Evolutionary conservation across 73 alveolate genomes (phyloP), one percentile per base, ranked within the genome.

Genomic region (Breviolum minutum): DNA sequence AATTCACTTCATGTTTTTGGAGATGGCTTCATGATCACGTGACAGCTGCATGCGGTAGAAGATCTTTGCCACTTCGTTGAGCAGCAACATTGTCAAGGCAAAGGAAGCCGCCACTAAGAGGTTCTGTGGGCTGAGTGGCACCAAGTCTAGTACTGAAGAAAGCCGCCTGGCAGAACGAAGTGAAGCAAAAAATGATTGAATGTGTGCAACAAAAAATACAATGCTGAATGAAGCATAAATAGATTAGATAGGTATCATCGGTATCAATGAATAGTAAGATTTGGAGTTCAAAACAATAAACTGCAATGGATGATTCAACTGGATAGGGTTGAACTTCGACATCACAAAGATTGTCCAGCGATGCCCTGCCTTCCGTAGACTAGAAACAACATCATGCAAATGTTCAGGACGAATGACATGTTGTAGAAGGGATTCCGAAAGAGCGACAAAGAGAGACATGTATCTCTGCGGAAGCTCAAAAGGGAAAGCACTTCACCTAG

Each of bases 381-480:
- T 10, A 71, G 40, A 19, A 22, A 4, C n/a, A 80, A 54, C 88
- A 90, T 70, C 87, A 60, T 54, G 63, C 80, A 60, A 20, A 90
- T 26, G 74, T 90, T 90, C 73, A 80, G 20, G 61, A 90, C 26
- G 20, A 90, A 60, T 27, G 96, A 29, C 64, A 69, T 26, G 96
- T 90, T 90, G 87, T 48, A 90, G 60, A 61, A 69, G 30, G 87
- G 77, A 90, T 90, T 90, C 87, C 80, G 74, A 29, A 90, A 70
- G 70, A 70, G 73, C 26, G 87, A 54, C 29, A 14, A 8, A 40
- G 80, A 62, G 8, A 90, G 40, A 63, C 81, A 8, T 2, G 63
- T 14, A 14, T 90, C 96, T 19, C 86, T 90, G 60, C 96, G 73
- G 87, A 90, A 90, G 87, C 96, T 40, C 85, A 90, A 16, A 11